phyloP scores from a whole-genome alignment of 1,284 basidiomycete genomes.

The Volvariella volvacea region DNA sequence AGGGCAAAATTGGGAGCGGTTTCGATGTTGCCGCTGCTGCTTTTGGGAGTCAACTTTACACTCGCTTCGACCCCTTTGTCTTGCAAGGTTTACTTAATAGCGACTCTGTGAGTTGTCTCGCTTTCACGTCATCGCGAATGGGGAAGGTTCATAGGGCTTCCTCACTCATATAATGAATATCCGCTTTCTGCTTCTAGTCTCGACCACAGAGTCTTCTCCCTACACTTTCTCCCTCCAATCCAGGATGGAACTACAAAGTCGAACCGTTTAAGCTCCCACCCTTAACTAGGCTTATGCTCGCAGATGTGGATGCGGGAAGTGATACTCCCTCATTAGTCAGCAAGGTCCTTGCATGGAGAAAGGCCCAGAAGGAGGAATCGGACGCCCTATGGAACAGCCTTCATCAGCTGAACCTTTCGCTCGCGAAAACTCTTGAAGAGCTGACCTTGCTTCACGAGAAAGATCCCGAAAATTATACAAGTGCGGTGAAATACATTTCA shows the following conservation, averaged over 20 bases:
- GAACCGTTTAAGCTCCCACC: slow-evolving; percentile 77
- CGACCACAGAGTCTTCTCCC: slow-evolving; percentile 31
- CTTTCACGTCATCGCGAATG: slow-evolving; percentile 8
- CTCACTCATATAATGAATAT: not conserved
- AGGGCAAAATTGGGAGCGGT: slow-evolving; percentile 96
- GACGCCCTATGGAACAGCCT: slow-evolving; percentile 66
- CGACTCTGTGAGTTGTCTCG: slow-evolving; percentile 33
- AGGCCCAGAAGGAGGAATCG: slow-evolving; percentile 53
- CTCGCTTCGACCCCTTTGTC: slow-evolving; percentile 77
- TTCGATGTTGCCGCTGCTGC: slow-evolving; percentile 96
- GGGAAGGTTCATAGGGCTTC: not conserved
- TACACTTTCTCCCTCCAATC: slow-evolving; percentile 53
- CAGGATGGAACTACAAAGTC: slow-evolving; percentile 62
- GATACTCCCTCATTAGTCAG: slow-evolving; percentile 90
- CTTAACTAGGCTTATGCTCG: slow-evolving; percentile 75
- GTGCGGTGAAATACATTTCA: slow-evolving; percentile 54
- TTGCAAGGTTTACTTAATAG: slow-evolving; percentile 64
- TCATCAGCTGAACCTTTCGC: slow-evolving; percentile 51
- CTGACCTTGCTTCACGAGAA: slow-evolving; percentile 42
- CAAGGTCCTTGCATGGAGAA: slow-evolving; percentile 84
- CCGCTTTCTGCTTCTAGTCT: slow-evolving; percentile 4
- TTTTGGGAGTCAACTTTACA: slow-evolving; percentile 93
- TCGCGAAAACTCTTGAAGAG: slow-evolving; percentile 44
- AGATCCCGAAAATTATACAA: slow-evolving; percentile 43
- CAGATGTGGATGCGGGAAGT: slow-evolving; percentile 90